Evolutionary conservation across 352 stramenopile genomes (phyloP).

Genomic region (Pythium plurisporium): DNA sequence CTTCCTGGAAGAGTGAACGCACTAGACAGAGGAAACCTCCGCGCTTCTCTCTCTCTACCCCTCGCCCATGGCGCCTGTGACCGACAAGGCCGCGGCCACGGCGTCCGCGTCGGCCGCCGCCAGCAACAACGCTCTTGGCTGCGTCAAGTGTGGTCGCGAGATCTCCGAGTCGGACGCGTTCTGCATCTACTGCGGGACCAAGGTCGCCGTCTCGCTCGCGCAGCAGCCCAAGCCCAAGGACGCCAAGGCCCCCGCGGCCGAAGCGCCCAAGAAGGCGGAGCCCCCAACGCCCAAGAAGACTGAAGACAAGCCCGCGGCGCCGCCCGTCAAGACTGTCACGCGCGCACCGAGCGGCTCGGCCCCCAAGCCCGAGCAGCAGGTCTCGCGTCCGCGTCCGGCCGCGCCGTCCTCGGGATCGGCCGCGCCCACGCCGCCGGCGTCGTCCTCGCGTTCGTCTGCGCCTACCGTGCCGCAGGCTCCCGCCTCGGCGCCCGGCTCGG

Average conservation of each 20-base stretch:
- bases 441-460: constrained; percentile 4
- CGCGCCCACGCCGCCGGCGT: background rate
- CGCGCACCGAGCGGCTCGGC: constrained; percentile 10
- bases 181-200: constrained; percentile 87
- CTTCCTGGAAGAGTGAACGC: constrained; percentile 12
- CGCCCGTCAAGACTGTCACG: constrained; percentile 8
- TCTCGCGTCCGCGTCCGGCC: constrained; percentile 10
- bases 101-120: constrained; percentile 16
- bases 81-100: constrained; percentile 44
- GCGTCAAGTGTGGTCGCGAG: constrained; percentile 73
- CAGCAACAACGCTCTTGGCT: constrained; percentile 52
- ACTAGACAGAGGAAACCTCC: constrained; percentile 7
- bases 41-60: constrained; percentile 3
- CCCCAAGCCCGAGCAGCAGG: constrained; percentile 20
- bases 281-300: constrained; percentile 1
- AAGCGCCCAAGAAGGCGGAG: constrained; percentile 3
- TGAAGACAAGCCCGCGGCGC: constrained; percentile 2
- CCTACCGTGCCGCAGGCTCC: constrained; percentile 2
- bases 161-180: constrained; percentile 73
- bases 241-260: constrained; percentile 1
- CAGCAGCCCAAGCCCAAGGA: constrained; percentile 32
- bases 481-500: constrained; percentile 15
- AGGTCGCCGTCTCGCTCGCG: constrained; percentile 61
- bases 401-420: constrained; percentile 8
- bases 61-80: constrained; percentile 57